These are phyloP conservation scores for Helicocarpus griseus DNA, from an alignment of 2,329 filamentous ascomycete species.

Conservation along the genomic window DNA sequence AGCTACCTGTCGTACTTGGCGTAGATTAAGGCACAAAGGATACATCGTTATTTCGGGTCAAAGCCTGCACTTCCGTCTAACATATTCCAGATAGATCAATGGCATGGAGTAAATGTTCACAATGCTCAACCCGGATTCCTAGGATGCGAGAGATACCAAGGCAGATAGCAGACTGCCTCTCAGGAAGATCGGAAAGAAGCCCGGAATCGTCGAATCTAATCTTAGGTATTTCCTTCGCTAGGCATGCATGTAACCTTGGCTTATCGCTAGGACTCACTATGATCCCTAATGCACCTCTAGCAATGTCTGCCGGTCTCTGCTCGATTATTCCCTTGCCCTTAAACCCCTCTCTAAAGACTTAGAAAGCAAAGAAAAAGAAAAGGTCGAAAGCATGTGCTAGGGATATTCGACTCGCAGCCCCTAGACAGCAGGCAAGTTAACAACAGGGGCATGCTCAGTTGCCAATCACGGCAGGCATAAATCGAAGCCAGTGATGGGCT, in stretches of 20 bases:
- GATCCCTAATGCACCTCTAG: not conserved
- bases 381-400: not conserved
- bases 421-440: not conserved
- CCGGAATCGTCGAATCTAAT: too few relatives aligned
- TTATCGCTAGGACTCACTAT: too few relatives aligned
- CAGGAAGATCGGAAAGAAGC: not conserved
- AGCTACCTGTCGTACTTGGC: not conserved
- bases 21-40: too few relatives aligned
- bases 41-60: too few relatives aligned
- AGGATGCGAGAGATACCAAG: too few relatives aligned
- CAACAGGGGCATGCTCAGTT: not conserved
- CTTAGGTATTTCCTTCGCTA: too few relatives aligned
- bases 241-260: too few relatives aligned
- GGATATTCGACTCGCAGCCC: not conserved
- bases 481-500: not conserved
- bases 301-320: not conserved
- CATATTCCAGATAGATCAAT: too few relatives aligned
- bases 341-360: not conserved
- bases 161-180: too few relatives aligned
- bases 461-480: not conserved
- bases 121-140: too few relatives aligned
- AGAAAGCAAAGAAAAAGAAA: not conserved
- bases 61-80: too few relatives aligned
- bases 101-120: too few relatives aligned
- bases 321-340: not conserved